These are phyloP conservation scores for Termitomyces sp. DNA, from an alignment of 768 basidiomycete species.

Conservation along the genomic window DNA sequence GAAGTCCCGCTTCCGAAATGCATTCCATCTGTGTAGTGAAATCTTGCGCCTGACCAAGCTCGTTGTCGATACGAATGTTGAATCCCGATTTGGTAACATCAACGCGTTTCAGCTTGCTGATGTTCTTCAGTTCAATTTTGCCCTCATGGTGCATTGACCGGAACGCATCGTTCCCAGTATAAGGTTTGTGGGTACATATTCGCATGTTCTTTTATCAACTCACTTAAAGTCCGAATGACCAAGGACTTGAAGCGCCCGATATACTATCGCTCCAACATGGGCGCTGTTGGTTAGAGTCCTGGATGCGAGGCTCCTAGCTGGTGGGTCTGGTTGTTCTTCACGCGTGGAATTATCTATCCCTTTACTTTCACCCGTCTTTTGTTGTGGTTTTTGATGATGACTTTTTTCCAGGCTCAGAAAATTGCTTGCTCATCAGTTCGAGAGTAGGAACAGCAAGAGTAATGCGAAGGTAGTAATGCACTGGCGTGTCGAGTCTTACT, in stretches of 20 bases:
- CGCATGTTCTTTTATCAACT: background rate
- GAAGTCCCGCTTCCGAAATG: conserved; percentile 99
- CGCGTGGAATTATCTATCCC: conserved; percentile 99
- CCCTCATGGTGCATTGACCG: conserved; percentile 97
- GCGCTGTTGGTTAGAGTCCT: conserved; percentile 98
- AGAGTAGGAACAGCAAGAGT: conserved; percentile 95
- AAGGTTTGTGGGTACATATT: conserved; percentile 53
- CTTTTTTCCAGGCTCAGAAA: conserved; percentile 71
- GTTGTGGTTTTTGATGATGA: background rate
- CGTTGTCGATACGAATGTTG: conserved; percentile 97
- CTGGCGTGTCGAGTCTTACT: conserved; percentile 98
- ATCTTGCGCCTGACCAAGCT: conserved; percentile 97
- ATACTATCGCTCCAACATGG: conserved; percentile 99
- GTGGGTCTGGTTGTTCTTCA: conserved; percentile 99
- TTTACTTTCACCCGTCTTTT: conserved; percentile 60
- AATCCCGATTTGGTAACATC: conserved; percentile 96
- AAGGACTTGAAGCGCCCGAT: conserved; percentile 99
- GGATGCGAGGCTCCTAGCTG: conserved; percentile 99
- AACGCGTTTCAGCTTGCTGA: conserved; percentile 99
- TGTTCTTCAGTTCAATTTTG: conserved; percentile 96
- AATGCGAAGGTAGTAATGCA: conserved; percentile 98
- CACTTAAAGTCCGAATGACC: conserved; percentile 87
- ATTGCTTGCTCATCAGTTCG: conserved; percentile 95
- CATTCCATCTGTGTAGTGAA: conserved; percentile 97
- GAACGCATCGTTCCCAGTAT: conserved; percentile 99